Conservation (phyloP, 2,329 filamentous ascomycete species). For the Trichoderma harzianum region DNA sequence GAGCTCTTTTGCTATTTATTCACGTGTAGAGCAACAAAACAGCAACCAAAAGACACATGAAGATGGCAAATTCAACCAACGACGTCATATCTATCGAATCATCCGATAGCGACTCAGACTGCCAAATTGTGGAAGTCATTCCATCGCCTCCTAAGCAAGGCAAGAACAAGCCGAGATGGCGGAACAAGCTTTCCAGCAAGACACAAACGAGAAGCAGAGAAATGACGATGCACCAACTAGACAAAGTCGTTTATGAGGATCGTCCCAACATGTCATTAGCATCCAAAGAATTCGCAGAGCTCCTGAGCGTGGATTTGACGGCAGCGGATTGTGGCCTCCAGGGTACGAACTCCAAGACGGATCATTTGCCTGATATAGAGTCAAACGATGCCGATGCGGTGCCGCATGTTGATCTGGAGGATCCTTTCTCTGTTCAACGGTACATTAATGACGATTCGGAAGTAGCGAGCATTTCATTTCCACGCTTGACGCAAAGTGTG, state of each 20-base stretch:
- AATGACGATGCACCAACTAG: not conserved
- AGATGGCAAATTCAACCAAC: not conserved
- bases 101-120: not conserved
- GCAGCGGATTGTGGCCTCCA: not conserved
- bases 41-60: not conserved
- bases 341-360: not conserved
- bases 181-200: not conserved
- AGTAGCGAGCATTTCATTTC: not conserved
- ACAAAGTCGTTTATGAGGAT: not conserved
- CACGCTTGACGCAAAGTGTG: not conserved
- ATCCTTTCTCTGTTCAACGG: not conserved
- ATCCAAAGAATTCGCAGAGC: not conserved
- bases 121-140: not conserved
- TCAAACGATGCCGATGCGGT: not conserved
- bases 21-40: not conserved
- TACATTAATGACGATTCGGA: not conserved
- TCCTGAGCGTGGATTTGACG: not conserved
- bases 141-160: not conserved
- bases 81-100: not conserved
- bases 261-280: not conserved
- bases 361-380: not conserved
- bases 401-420: not conserved
- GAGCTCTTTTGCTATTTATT: too few species aligned
- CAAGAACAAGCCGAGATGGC: constrained; percentile 1
- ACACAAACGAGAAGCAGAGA: not conserved